Conservation (phyloP, 202 grass and related monocot genomes). For the Panicum virgatum region DNA sequence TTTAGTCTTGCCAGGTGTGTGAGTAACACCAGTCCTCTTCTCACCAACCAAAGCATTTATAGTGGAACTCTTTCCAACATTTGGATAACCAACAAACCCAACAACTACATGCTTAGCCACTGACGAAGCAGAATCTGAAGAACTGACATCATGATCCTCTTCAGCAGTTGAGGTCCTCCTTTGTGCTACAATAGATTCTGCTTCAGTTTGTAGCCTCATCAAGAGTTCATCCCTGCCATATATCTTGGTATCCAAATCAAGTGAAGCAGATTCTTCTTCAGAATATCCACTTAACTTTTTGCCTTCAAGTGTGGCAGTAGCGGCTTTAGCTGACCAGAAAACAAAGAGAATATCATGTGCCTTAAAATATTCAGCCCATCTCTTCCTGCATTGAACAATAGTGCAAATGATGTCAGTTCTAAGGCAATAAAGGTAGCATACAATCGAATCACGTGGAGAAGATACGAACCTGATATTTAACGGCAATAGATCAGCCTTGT, state of each 20-base stretch:
- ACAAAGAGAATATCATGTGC: conserved; percentile 68
- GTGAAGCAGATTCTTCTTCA: conserved; percentile 41
- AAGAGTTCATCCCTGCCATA: conserved; percentile 84
- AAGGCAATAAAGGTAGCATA: conserved; percentile 17
- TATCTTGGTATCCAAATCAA: conserved; percentile 73
- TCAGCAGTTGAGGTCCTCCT: conserved; percentile 19
- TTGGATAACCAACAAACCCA: conserved; percentile 98
- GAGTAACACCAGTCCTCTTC: conserved; percentile 89
- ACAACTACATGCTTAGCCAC: conserved; percentile 72
- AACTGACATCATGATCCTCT: conserved; percentile 42
- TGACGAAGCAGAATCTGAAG: conserved; percentile 52
- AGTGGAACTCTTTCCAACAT: conserved; percentile 97
- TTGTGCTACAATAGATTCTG: conserved; percentile 62
- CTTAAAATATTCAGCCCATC: conserved; percentile 83
- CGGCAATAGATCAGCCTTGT: conserved; percentile 90
- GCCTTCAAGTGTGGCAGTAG: conserved; percentile 80
- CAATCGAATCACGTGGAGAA: conserved; percentile 20
- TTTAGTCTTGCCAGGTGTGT: conserved; percentile 94
- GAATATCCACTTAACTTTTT: conserved; percentile 52
- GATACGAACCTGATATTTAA: conserved; percentile 62
- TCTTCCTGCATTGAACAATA: conserved; percentile 57
- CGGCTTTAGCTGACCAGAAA: conserved; percentile 98
- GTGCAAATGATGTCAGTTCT: neutral
- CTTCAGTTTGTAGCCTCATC: conserved; percentile 75
- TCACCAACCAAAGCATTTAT: conserved; percentile 93